Evolutionary conservation across 805 yeast species (phyloP), one percentile per base, ranked within the genome.

Genomic region (Barnettozyma siamensis): DNA sequence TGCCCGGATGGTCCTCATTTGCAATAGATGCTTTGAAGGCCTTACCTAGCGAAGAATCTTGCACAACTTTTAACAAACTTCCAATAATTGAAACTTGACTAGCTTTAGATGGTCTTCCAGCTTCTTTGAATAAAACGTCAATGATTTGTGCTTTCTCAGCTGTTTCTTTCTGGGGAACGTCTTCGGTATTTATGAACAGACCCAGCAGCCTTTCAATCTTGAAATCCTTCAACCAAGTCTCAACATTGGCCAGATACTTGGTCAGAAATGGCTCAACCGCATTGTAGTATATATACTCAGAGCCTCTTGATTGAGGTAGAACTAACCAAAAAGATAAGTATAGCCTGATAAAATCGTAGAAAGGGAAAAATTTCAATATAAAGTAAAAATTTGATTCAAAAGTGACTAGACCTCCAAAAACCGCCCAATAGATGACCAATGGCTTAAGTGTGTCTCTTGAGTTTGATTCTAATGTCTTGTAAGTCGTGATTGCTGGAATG

Each of bases 391-490:
- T 55, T 33, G 71, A 65, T 43, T 71, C 74, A 11, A 63, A 49
- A 2, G 63, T 59, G 8, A 66, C 50, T 33, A 69, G 57, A 7
- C 66, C 47, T 5, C 80, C 71, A 40, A 72, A 60, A 1, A 83
- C 78, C 11, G 82, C 66, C 95, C 95, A 87, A 60, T 83, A 80
- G 43, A 69, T 63, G 28, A 73, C 60, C 75, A 80, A 73, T 10
- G 73, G 67, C 34, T 62, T 60, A 7, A 66, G 47, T n/a, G 57
- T 54, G 2, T 61, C 43, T 31, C 11, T 21, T 10, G 49, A 40
- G 13, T 42, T 69, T 65, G 35, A 50, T 40, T 73, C 70, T 41
- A 78, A 65, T 2, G 87, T 78, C 46, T 66, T 72, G 60, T 67
- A 80, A 3, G 87, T 76, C 38, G 83, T 83, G 44, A 76, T 57